These are phyloP conservation scores for Discostella stelligeroides DNA, from an alignment of 108 stramenopile species.

Conservation along the genomic window DNA sequence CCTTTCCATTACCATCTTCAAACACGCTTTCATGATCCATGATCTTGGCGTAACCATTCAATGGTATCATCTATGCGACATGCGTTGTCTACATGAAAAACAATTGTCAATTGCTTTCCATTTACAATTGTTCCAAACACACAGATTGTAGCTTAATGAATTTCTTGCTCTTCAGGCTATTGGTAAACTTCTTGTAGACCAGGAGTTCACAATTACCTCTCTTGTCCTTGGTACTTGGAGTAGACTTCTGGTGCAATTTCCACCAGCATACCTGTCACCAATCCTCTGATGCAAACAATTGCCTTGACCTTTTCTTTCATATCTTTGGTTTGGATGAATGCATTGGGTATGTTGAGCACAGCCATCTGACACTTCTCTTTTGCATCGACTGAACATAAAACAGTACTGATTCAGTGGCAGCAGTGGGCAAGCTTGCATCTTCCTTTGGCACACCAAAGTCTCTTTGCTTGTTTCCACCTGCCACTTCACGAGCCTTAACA, in stretches of 20 bases:
- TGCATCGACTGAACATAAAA: conserved; percentile 4
- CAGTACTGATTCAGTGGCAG: too few relatives aligned
- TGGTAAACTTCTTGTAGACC: background rate
- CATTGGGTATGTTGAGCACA: background rate
- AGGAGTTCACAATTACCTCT: background rate
- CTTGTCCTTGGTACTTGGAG: conserved; percentile 5
- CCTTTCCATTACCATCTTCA: too few relatives aligned
- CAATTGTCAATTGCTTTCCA: conserved; percentile 40
- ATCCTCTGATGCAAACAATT: too few relatives aligned
- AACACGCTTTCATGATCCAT: background rate
- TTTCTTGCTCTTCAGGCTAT: too few relatives aligned
- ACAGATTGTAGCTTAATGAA: conserved; percentile 37
- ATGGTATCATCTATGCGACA: too few relatives aligned
- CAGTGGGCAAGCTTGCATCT: too few relatives aligned
- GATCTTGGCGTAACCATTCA: background rate
- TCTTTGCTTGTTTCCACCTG: too few relatives aligned
- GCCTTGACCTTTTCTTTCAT: background rate
- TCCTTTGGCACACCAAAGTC: too few relatives aligned
- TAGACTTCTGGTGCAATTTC: too few relatives aligned
- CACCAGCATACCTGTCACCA: background rate
- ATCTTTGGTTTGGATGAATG: background rate
- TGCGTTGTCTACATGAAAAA: conserved; percentile 59
- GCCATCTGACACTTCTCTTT: background rate
- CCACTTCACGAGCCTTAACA: too few relatives aligned
- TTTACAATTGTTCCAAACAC: conserved; percentile 50